phyloP scores from a whole-genome alignment of 306 rosid genomes.

The Quercus rubra region DNA sequence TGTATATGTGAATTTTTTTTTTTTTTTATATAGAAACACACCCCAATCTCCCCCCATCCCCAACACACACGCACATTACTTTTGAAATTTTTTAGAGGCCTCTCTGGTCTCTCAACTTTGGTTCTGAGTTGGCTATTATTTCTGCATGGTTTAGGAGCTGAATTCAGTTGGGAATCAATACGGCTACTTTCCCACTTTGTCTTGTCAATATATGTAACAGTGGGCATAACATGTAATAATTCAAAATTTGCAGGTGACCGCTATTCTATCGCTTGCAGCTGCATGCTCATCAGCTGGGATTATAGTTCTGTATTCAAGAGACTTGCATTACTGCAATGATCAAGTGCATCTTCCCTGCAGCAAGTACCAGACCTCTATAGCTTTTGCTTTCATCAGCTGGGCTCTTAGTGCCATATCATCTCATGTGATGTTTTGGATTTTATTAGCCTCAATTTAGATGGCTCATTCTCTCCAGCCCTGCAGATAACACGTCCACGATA shows the following conservation, averaged over 20 bases:
- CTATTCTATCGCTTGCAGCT: constrained; percentile 84
- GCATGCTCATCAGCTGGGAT: constrained; percentile 91
- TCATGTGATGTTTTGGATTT: constrained; percentile 92
- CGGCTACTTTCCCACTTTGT: not conserved
- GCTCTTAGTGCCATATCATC: constrained; percentile 70
- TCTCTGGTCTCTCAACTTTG: not conserved
- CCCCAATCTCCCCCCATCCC: no score
- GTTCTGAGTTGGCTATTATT: not conserved
- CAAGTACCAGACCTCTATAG: constrained; percentile 63
- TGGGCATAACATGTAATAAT: not conserved
- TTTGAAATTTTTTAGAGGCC: not conserved
- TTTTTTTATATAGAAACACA: not conserved
- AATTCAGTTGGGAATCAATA: not conserved
- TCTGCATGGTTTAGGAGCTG: not conserved
- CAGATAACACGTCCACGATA: constrained; percentile 13
- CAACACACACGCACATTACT: not conserved
- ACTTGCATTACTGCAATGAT: constrained; percentile 42
- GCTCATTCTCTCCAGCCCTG: constrained; percentile 18
- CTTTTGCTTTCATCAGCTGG: constrained; percentile 84
- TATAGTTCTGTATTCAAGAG: constrained; percentile 51
- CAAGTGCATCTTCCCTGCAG: constrained; percentile 39
- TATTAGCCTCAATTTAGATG: constrained; percentile 59
- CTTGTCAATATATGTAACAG: not conserved
- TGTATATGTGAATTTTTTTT: not conserved
- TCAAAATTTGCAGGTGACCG: constrained; percentile 71